Base-by-base conservation (phyloP, 1,284 basidiomycete species). In the Rhodotorula sp. region DNA sequence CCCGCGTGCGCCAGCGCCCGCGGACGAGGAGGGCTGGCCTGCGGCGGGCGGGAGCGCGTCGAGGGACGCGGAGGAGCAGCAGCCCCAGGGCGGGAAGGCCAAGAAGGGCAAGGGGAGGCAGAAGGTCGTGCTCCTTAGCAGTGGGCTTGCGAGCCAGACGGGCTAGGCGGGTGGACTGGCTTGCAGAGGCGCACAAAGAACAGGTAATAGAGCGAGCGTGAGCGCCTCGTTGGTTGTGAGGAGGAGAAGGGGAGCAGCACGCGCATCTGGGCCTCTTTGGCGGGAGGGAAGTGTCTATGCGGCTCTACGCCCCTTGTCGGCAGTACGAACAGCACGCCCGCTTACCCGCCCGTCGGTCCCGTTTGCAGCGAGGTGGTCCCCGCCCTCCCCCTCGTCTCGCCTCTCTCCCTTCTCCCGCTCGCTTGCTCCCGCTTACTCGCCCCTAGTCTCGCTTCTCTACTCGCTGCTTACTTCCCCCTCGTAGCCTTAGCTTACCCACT, bases 91-190 rank as follows among this genome's bases (percentile, higher is more conserved):
- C 8, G 44, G 55, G 9, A 51, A 34, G 37, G 66, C 57, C 60
- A 75, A 70, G 66, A 70, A 75, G 66, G 67, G 66, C 15, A 74
- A 74, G 51, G 65, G 66, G 29, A 65, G 57, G 59, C 55, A 63
- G 41, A 75, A 75, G 71, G 64, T 73, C 3, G 54, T 75, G 29
- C 46, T 75, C 36, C 66, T 75, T 66, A 65, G 62, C 21, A 39
- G 46, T 2, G 72, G 72, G 36, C 63, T 74, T 41, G 66, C 66
- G 32, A 64, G 67, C 48, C 66, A 67, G 66, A 41, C 64, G 25
- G 8, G 64, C 19, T 70, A 44, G 59, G 55, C 7, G 58, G 34
- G 13, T 54, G 50, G 27, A 44, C 17, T 29, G 61, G 41, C 3
- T 44, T n/a, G 6, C 10, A 8, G 54, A 55, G 54, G 3, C 13